Conservation (phyloP, 2,329 filamentous ascomycete genomes). For the Scopulariopsis brevicaulis region DNA sequence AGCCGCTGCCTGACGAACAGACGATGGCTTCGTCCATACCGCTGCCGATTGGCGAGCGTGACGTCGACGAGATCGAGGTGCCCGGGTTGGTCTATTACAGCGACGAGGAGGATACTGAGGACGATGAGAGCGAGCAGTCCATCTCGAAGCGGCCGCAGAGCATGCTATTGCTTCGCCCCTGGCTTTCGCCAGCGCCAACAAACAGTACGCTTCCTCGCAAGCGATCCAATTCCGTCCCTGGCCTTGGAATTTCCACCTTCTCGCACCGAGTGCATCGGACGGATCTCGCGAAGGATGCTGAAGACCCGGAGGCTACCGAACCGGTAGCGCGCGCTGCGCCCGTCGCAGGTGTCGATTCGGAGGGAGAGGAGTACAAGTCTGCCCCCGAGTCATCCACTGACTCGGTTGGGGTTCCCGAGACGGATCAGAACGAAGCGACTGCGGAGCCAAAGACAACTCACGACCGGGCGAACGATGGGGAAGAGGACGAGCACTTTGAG, state of each 20-base stretch:
- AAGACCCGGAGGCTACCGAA: background rate
- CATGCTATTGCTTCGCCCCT: constrained; percentile 14
- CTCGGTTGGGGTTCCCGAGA: background rate
- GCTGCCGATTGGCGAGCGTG: constrained; percentile 54
- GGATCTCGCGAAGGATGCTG: background rate
- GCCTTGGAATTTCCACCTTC: constrained; percentile 17
- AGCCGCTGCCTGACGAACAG: constrained; percentile 14
- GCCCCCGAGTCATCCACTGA: background rate
- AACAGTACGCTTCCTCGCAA: constrained; percentile 21
- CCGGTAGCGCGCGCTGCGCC: constrained; percentile 1
- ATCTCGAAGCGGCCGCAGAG: constrained; percentile 33
- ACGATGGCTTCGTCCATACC: constrained; percentile 37
- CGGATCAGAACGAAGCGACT: background rate
- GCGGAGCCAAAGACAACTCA: background rate
- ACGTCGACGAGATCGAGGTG: constrained; percentile 72
- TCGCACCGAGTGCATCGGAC: background rate
- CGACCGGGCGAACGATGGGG: background rate
- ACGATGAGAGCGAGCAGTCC: constrained; percentile 22
- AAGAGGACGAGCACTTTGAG: constrained; percentile 37
- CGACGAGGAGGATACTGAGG: constrained; percentile 47
- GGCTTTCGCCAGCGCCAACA: constrained; percentile 5
- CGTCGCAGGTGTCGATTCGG: constrained; percentile 6
- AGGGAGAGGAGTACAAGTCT: background rate
- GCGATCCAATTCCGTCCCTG: constrained; percentile 38
- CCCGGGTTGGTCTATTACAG: constrained; percentile 53